Evolutionary conservation across 345 rosid genomes (phyloP), one percentile per base, ranked within the genome.

Genomic region (Hevea brasiliensis): DNA sequence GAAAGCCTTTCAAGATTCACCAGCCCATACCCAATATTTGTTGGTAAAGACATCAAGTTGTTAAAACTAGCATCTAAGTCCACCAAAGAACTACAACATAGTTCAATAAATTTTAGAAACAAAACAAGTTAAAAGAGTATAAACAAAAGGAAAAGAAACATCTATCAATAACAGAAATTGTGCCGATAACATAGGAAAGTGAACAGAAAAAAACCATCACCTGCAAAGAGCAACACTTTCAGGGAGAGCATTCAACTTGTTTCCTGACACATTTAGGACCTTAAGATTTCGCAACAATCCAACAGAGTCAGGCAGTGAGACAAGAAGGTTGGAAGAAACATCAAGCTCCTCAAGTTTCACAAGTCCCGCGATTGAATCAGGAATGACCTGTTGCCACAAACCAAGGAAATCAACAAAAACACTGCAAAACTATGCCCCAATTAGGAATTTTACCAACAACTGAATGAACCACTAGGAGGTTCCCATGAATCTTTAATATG

Each of bases 181-280:
- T 9, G 18, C 3, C 41, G 26, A 57, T 53, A 26, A 56, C 27
- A 9, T 11, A 24, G 75, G 41, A 50, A 48, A 45, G 58, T 8
- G 56, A 32, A 63, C n/a, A 5, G 50, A 17, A 24, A 59, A 72
- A 35, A 35, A 13, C 8, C 8, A 57, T 66, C 26, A 77, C 81
- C 81, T 72, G 76, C 76, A 77, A 50, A 77, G 81, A 21, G 81
- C 76, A 67, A 77, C 61, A 72, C 76, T 77, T 44, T 72, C 73
- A 42, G 81, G 81, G 35, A 77, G 62, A 60, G 51, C n/a, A 6
- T 59, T 60, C 76, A 77, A 40, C 76, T 71, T 67, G 70, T 77
- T 77, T 58, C 76, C 76, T 0, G 70, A 72, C 12, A 67, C 73
- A 42, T 72, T 72, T 29, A 77, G 57, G 51, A 77, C 41, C 72